These are phyloP conservation scores for Carex myosuroides DNA, from an alignment of 176 grass and related monocot genomes.

Conservation along the genomic window DNA sequence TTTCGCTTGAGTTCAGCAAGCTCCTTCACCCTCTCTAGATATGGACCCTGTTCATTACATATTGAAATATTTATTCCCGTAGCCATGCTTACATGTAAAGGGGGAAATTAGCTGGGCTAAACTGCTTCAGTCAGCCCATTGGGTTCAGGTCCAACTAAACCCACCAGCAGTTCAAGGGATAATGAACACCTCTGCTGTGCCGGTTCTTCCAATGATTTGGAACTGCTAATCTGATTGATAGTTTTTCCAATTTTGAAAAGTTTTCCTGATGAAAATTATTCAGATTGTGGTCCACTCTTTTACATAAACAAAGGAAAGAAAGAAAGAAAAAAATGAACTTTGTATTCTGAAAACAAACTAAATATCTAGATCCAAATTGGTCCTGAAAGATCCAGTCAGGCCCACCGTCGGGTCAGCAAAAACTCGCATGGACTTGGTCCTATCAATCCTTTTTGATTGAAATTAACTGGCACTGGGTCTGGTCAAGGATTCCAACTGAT, in stretches of 20 bases:
- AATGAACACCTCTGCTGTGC: neutral
- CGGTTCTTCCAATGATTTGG: neutral
- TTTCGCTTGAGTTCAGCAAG: slow-evolving; percentile 63
- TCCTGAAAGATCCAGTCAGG: neutral
- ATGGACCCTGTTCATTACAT: slow-evolving; percentile 49
- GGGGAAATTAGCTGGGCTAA: neutral
- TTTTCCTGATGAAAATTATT: neutral
- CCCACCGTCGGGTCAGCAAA: neutral
- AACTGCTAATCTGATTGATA: neutral
- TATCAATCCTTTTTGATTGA: neutral
- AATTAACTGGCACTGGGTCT: neutral
- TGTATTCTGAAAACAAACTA: neutral
- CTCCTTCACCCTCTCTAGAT: slow-evolving; percentile 63
- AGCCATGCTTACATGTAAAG: neutral
- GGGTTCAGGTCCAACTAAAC: neutral
- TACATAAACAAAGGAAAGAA: neutral
- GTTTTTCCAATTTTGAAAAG: neutral
- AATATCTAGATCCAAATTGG: neutral
- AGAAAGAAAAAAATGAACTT: neutral
- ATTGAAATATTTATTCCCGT: slow-evolving; percentile 1
- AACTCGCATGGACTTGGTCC: neutral
- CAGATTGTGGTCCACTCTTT: neutral
- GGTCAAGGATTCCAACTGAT: neutral
- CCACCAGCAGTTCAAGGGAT: neutral
- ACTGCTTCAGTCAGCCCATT: neutral